Percentiles rank a stretch among this genome's conserved stretches.
Conservation (phyloP, 352 stramenopile genomes). For the Phytopythium kandeliae region DNA sequence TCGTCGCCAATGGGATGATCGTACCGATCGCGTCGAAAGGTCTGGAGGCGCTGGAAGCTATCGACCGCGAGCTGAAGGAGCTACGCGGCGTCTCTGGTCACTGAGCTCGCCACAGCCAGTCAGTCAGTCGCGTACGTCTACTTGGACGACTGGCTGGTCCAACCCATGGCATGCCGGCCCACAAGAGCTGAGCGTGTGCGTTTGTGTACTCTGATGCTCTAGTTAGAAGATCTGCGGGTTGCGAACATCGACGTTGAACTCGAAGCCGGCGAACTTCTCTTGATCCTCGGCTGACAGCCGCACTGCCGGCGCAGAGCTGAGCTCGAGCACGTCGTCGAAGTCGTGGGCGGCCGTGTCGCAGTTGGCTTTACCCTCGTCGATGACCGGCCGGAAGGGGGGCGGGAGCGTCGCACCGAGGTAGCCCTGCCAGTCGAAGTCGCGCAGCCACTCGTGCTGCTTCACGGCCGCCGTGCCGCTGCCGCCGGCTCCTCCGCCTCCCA, state of each 20-base stretch:
- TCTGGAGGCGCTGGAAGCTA: conserved; percentile 46
- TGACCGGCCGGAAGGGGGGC: conserved; percentile 39
- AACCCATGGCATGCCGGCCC: background rate
- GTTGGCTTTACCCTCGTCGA: conserved; percentile 57
- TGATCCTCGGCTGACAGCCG: conserved; percentile 42
- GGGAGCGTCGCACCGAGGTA: conserved; percentile 28
- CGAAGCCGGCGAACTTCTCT: conserved; percentile 42
- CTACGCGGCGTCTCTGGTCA: conserved; percentile 1
- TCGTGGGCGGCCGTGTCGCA: conserved; percentile 55
- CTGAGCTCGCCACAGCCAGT: background rate
- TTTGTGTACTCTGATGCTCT: background rate
- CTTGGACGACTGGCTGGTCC: background rate
- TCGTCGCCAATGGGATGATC: conserved; percentile 34
- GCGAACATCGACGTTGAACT: conserved; percentile 45
- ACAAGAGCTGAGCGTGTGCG: background rate
- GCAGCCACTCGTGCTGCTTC: conserved; percentile 51
- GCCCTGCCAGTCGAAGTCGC: conserved; percentile 45
- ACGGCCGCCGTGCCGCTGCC: conserved; percentile 23
- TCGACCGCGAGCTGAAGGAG: conserved; percentile 31
- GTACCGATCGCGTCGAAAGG: conserved; percentile 45
- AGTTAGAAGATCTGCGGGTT: conserved; percentile 16
- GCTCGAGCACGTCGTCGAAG: conserved; percentile 58
- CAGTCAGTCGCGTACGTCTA: background rate
- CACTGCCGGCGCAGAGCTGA: conserved; percentile 20
- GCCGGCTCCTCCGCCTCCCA: conserved; percentile 17